Percentiles rank a stretch among this genome's conserved stretches.
These are phyloP conservation scores for Neurospora sp. DNA, from an alignment of 495 filamentous ascomycete genomes.

Conservation along the genomic window DNA sequence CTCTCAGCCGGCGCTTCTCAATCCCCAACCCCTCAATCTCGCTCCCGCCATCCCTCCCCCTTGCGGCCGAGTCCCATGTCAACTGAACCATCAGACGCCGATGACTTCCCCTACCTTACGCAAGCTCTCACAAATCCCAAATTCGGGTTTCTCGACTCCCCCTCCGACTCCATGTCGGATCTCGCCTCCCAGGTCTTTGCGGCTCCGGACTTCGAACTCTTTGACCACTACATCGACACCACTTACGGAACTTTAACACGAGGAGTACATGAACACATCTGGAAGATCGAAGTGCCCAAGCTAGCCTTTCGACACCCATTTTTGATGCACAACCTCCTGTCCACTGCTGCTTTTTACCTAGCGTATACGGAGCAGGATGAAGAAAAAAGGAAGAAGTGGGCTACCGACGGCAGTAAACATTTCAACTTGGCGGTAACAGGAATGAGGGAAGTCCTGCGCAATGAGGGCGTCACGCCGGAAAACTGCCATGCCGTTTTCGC, in stretches of 20 bases:
- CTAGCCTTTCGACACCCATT: conserved; percentile 15
- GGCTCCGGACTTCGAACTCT: conserved; percentile 19
- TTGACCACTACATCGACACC: conserved; percentile 16
- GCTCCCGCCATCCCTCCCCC: background rate
- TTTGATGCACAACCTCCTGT: conserved; percentile 21
- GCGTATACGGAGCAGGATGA: conserved; percentile 11
- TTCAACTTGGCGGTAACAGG: conserved; percentile 16
- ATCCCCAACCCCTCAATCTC: background rate
- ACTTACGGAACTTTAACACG: conserved; percentile 10
- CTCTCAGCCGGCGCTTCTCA: background rate
- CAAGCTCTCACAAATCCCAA: background rate
- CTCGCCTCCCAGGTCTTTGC: background rate
- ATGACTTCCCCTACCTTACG: conserved; percentile 15
- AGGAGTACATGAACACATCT: conserved; percentile 3
- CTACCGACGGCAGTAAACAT: conserved; percentile 14
- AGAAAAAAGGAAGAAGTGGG: conserved; percentile 2
- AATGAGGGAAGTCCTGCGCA: conserved; percentile 11
- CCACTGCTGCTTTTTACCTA: conserved; percentile 18
- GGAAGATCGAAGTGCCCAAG: conserved; percentile 14
- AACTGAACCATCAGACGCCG: background rate
- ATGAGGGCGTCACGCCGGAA: conserved; percentile 9
- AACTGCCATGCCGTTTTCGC: conserved; percentile 23
- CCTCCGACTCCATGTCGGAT: background rate
- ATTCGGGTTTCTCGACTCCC: background rate
- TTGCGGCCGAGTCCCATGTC: background rate